These are phyloP conservation scores for Diaporthe sp. DNA, from an alignment of 2,329 filamentous ascomycete genomes.

Conservation along the genomic window DNA sequence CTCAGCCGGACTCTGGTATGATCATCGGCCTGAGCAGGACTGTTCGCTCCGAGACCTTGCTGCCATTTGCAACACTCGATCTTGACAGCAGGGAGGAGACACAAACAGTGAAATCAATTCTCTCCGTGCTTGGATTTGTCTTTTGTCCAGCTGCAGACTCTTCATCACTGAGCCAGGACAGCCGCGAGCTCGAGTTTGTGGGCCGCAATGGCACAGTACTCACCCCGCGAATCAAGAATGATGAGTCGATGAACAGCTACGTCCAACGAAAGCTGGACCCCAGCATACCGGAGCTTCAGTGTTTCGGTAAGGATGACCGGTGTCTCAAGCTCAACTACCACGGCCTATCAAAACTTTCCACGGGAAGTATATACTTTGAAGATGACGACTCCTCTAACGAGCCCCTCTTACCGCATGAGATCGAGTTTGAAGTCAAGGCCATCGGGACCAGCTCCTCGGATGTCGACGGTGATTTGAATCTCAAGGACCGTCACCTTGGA, in stretches of 20 bases:
- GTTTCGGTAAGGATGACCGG: slow-evolving; percentile 47
- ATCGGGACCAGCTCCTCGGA: slow-evolving; percentile 45
- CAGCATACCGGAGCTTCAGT: slow-evolving; percentile 48
- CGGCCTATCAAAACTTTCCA: neutral
- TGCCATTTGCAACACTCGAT: slow-evolving; percentile 57
- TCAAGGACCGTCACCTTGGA: slow-evolving; percentile 41
- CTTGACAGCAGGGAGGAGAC: slow-evolving; percentile 46
- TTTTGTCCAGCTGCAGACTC: slow-evolving; percentile 43
- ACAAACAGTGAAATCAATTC: slow-evolving; percentile 41
- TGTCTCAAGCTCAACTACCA: neutral
- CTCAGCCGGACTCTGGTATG: slow-evolving; percentile 49
- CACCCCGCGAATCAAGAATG: slow-evolving; percentile 52
- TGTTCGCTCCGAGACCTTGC: slow-evolving; percentile 57
- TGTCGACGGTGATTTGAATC: slow-evolving; percentile 47
- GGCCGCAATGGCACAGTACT: slow-evolving; percentile 51
- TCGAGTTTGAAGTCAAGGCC: slow-evolving; percentile 48
- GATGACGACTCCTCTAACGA: neutral
- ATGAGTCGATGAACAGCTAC: slow-evolving; percentile 52
- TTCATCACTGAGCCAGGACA: slow-evolving; percentile 39
- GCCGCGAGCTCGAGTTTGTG: slow-evolving; percentile 55
- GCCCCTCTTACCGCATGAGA: slow-evolving; percentile 35
- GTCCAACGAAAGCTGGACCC: slow-evolving; percentile 55
- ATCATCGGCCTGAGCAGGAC: slow-evolving; percentile 56
- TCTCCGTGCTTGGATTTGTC: slow-evolving; percentile 48
- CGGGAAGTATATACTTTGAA: neutral